phyloP scores from a whole-genome alignment of 352 stramenopile genomes.

The Lagenidium giganteum region DNA sequence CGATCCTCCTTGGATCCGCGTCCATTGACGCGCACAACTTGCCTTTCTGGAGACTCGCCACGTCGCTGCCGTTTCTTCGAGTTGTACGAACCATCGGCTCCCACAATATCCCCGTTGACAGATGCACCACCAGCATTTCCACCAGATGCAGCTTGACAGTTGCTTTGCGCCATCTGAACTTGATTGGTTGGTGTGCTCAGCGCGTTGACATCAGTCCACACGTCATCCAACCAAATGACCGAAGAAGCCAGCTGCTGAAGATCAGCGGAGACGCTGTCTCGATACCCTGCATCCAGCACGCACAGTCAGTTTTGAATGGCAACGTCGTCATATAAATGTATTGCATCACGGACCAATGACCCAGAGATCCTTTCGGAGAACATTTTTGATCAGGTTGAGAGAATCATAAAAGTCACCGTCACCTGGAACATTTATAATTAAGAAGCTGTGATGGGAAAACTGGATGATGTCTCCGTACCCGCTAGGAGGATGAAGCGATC shows the following conservation, averaged over 20 bases:
- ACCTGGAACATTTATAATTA: constrained; percentile 24
- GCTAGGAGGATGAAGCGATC: constrained; percentile 81
- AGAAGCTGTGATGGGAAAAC: not conserved
- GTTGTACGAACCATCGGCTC: too few relatives aligned
- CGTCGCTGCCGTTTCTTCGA: too few relatives aligned
- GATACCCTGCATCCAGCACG: constrained; percentile 63
- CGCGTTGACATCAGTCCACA: constrained; percentile 45
- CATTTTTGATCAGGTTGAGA: constrained; percentile 74
- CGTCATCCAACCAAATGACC: constrained; percentile 69
- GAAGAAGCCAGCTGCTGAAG: constrained; percentile 73
- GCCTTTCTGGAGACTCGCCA: too few relatives aligned
- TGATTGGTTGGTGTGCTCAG: constrained; percentile 7
- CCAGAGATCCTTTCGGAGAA: constrained; percentile 82
- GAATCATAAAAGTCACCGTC: constrained; percentile 87
- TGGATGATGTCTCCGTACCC: constrained; percentile 22
- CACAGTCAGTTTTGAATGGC: not conserved
- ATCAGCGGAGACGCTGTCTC: constrained; percentile 64
- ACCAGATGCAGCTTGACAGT: not conserved
- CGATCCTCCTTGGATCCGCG: too few relatives aligned
- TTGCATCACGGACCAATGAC: constrained; percentile 77
- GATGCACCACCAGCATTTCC: too few relatives aligned
- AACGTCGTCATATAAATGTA: not conserved
- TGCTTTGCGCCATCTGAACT: not conserved
- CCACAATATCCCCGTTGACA: too few relatives aligned
- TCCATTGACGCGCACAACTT: too few relatives aligned